Conservation (phyloP, 192 early-diverging fungal genomes). For the Gaertneriomyces semiglobifer region DNA sequence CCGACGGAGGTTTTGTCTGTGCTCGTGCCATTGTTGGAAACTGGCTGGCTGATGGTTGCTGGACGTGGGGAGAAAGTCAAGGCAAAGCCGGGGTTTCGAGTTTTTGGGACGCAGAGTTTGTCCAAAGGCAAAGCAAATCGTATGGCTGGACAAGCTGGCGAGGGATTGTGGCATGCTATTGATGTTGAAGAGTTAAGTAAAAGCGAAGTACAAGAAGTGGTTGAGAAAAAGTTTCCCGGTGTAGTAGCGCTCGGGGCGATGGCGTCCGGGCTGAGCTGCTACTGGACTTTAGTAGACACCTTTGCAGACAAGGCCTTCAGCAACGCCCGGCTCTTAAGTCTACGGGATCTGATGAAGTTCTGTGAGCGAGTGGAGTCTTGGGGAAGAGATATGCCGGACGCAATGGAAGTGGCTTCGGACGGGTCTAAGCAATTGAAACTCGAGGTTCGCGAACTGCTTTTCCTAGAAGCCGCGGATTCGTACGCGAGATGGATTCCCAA, state of each 20-base stretch:
- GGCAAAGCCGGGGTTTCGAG: constrained; percentile 80
- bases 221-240: constrained; percentile 51
- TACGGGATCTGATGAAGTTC: constrained; percentile 91
- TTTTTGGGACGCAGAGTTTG: constrained; percentile 80
- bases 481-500: constrained; percentile 80
- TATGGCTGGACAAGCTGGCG: constrained; percentile 14
- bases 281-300: constrained; percentile 12
- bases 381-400: background rate
- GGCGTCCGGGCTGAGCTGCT: constrained; percentile 22
- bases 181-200: constrained; percentile 58
- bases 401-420: constrained; percentile 13
- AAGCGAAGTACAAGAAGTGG: constrained; percentile 64
- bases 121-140: constrained; percentile 4
- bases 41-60: constrained; percentile 82
- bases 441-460: constrained; percentile 59
- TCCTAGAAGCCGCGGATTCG: constrained; percentile 83
- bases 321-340: constrained; percentile 59
- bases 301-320: constrained; percentile 22
- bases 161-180: constrained; percentile 73
- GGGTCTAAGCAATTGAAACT: constrained; percentile 17
- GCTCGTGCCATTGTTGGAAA: constrained; percentile 88
- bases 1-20: constrained; percentile 91
- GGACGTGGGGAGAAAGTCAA: constrained; percentile 81
- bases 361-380: constrained; percentile 67
- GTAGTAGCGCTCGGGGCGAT: constrained; percentile 32